A percentile compares a stretch with the other conserved stretches of the same genome.
phyloP scores from a whole-genome alignment of 345 rosid genomes.

The Kandelia obovata region DNA sequence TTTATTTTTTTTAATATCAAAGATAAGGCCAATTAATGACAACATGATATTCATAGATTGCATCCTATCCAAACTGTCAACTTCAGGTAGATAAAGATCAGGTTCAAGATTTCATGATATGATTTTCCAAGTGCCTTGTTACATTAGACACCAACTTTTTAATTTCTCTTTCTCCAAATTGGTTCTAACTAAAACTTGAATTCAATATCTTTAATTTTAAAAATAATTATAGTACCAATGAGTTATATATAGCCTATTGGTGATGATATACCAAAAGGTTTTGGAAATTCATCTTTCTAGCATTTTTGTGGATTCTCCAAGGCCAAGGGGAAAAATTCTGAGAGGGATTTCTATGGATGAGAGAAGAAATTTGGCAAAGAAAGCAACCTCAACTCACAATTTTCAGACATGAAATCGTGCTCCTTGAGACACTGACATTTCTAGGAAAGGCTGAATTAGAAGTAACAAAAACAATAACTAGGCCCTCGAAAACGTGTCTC shows the following conservation, averaged over 20 bases:
- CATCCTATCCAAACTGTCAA: not conserved
- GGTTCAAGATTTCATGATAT: not conserved
- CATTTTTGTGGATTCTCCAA: conserved; percentile 5
- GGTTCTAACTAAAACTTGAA: no score
- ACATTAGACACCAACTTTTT: conserved; percentile 29
- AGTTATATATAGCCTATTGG: not conserved
- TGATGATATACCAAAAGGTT: not conserved
- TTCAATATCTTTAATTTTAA: no score
- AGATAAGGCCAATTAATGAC: not conserved
- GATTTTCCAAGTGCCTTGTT: conserved; percentile 5
- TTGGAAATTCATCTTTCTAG: not conserved
- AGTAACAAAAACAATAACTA: not conserved
- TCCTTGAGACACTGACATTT: not conserved
- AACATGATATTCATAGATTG: not conserved
- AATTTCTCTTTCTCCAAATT: no score
- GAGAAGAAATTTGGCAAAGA: not conserved
- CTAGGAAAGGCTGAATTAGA: not conserved
- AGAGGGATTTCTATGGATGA: not conserved
- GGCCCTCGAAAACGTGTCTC: not conserved
- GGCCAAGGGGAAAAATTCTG: not conserved
- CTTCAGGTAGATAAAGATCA: not conserved
- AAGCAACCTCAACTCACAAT: not conserved
- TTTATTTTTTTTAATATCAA: not conserved
- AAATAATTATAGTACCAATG: no score
- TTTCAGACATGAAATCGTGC: conserved; percentile 2